Conservation (phyloP, 371 early-diverging fungal species). For the Mortierella sp. region DNA sequence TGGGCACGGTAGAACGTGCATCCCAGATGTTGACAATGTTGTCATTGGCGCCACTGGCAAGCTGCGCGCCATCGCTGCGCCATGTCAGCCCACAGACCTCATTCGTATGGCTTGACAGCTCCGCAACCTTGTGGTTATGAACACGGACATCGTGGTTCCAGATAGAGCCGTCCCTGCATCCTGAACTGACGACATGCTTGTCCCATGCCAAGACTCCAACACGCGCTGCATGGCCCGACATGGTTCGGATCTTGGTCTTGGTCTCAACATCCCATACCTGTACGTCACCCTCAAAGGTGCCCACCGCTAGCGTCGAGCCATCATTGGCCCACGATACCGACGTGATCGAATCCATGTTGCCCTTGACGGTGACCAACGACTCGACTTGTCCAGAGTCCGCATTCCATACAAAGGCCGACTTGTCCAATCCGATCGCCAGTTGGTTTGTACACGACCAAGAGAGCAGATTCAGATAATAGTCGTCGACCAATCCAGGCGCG, state of each 20-base stretch:
- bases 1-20: slow-evolving; percentile 75
- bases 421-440: slow-evolving; percentile 92
- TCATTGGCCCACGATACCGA: slow-evolving; percentile 86
- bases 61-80: slow-evolving; percentile 86
- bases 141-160: slow-evolving; percentile 95
- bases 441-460: slow-evolving; percentile 93
- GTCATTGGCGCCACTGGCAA: slow-evolving; percentile 99
- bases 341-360: slow-evolving; percentile 69
- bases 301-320: slow-evolving; percentile 90
- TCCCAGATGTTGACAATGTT: slow-evolving; percentile 97
- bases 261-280: slow-evolving; percentile 91
- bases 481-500: slow-evolving; percentile 94
- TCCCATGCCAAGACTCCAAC: slow-evolving; percentile 94
- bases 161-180: slow-evolving; percentile 92
- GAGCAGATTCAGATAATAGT: slow-evolving; percentile 97
- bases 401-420: slow-evolving; percentile 95
- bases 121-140: slow-evolving; percentile 79
- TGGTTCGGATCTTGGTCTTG: slow-evolving; percentile 76
- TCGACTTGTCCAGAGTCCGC: slow-evolving; percentile 85
- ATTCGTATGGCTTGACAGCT: slow-evolving; percentile 78
- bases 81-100: slow-evolving; percentile 98
- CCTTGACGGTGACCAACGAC: slow-evolving; percentile 72
- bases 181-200: slow-evolving; percentile 86
- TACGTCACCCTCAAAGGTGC: slow-evolving; percentile 85
- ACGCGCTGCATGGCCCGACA: slow-evolving; percentile 81